Conservation (phyloP, 2,329 filamentous ascomycete genomes). For the Cadophora malorum region DNA sequence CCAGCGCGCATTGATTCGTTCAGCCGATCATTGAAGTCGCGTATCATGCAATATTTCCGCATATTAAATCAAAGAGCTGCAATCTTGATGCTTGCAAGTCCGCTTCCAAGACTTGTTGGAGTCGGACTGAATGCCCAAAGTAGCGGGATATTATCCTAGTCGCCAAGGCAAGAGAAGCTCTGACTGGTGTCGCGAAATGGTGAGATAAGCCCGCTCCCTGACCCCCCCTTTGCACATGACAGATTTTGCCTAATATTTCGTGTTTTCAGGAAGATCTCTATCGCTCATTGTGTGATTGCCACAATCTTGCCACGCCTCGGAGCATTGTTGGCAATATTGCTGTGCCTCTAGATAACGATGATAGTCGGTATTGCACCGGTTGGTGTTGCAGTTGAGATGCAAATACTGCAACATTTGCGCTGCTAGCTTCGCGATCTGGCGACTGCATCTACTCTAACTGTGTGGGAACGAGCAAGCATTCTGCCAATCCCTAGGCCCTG, state of each 20-base stretch:
- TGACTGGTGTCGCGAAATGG: constrained; percentile 10
- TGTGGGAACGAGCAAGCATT: constrained; percentile 3
- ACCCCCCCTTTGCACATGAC: background rate
- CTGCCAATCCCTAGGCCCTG: background rate
- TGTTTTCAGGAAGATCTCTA: background rate
- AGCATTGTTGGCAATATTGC: background rate
- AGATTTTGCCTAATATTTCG: background rate
- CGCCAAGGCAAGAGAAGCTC: constrained; percentile 11
- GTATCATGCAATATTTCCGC: constrained; percentile 12
- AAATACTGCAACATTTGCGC: background rate
- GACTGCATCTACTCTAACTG: constrained; percentile 4
- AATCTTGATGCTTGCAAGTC: constrained; percentile 13
- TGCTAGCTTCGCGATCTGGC: background rate
- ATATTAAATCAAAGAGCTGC: constrained; percentile 9
- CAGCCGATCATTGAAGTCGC: background rate
- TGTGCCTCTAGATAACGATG: constrained; percentile 10
- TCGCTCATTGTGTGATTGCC: background rate
- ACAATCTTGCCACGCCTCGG: constrained; percentile 12
- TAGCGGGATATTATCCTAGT: background rate
- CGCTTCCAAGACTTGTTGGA: constrained; percentile 2
- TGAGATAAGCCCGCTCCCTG: constrained; percentile 9
- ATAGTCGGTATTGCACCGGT: background rate
- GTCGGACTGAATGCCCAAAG: background rate
- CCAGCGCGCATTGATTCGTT: constrained; percentile 7
- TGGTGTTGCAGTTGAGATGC: background rate